Conservation (phyloP, 2,329 filamentous ascomycete species). For the Cytospora mali region DNA sequence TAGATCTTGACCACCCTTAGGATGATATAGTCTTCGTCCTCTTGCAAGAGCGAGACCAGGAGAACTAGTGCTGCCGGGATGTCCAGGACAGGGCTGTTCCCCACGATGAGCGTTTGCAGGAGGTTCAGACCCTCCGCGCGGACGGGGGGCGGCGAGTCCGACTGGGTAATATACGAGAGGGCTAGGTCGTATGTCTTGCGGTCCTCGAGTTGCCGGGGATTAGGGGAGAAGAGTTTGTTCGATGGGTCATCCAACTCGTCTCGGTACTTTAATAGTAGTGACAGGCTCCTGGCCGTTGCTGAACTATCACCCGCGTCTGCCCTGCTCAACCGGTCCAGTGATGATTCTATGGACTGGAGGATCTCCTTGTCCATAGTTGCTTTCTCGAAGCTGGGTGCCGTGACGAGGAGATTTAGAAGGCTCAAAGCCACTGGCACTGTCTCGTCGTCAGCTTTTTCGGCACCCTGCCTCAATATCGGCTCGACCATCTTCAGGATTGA, state of each 20-base stretch:
- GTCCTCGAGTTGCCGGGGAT: slow-evolving; percentile 58
- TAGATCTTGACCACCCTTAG: slow-evolving; percentile 68
- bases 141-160: slow-evolving; percentile 67
- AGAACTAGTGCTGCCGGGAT: slow-evolving; percentile 66
- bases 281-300: slow-evolving; percentile 58
- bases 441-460: slow-evolving; percentile 49
- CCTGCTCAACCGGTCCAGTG: slow-evolving; percentile 49
- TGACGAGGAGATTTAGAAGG: slow-evolving; percentile 62
- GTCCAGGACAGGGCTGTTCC: slow-evolving; percentile 62
- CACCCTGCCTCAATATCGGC: slow-evolving; percentile 55
- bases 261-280: slow-evolving; percentile 57
- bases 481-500: slow-evolving; percentile 66
- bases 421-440: slow-evolving; percentile 58
- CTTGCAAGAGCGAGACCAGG: slow-evolving; percentile 64
- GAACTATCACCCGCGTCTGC: slow-evolving; percentile 47
- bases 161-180: slow-evolving; percentile 63
- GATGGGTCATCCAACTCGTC: slow-evolving; percentile 53
- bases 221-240: slow-evolving; percentile 43
- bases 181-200: slow-evolving; percentile 64
- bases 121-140: slow-evolving; percentile 66
- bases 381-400: slow-evolving; percentile 58
- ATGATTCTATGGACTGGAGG: slow-evolving; percentile 50
- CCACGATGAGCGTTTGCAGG: slow-evolving; percentile 58
- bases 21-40: slow-evolving; percentile 73
- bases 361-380: slow-evolving; percentile 46